phyloP scores from a whole-genome alignment of 2,329 filamentous ascomycete species.

The Trichothecium roseum region DNA sequence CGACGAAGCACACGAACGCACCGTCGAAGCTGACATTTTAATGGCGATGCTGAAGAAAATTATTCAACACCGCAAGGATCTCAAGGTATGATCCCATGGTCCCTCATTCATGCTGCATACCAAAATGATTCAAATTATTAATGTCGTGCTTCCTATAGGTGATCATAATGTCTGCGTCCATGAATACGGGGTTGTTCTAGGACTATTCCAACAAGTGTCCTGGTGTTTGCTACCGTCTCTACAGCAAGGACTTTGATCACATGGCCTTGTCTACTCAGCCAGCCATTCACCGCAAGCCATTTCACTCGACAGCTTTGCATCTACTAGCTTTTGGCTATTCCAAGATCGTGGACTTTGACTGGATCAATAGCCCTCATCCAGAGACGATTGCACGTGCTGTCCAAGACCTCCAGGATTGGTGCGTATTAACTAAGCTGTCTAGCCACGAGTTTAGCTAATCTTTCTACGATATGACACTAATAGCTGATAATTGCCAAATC shows the following conservation, averaged over 20 bases:
- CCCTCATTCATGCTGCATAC: too few relatives aligned
- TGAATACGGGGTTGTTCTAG: constrained; percentile 73
- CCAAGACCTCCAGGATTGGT: constrained; percentile 8
- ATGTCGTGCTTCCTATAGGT: constrained; percentile 23
- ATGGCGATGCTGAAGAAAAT: constrained; percentile 80
- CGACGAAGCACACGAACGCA: constrained; percentile 85
- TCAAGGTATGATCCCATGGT: constrained; percentile 43
- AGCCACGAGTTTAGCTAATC: not conserved
- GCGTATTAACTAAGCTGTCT: not conserved
- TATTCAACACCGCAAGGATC: constrained; percentile 61
- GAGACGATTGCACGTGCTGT: constrained; percentile 6
- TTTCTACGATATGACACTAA: too few relatives aligned
- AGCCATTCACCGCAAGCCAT: constrained; percentile 2
- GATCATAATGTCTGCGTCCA: constrained; percentile 77
- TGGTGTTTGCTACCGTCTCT: constrained; percentile 8
- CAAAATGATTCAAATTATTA: not conserved
- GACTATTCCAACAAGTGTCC: constrained; percentile 6
- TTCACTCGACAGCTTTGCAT: constrained; percentile 2
- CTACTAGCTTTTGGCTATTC: constrained; percentile 2
- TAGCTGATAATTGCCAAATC: too few relatives aligned
- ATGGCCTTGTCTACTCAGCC: too few relatives aligned
- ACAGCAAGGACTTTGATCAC: constrained; percentile 5
- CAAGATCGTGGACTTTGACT: constrained; percentile 6
- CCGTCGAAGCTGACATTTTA: constrained; percentile 72
- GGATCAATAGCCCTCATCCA: constrained; percentile 6